Evolutionary conservation across 805 yeast genomes (phyloP).

Genomic region (Ogataea ganodermae): DNA sequence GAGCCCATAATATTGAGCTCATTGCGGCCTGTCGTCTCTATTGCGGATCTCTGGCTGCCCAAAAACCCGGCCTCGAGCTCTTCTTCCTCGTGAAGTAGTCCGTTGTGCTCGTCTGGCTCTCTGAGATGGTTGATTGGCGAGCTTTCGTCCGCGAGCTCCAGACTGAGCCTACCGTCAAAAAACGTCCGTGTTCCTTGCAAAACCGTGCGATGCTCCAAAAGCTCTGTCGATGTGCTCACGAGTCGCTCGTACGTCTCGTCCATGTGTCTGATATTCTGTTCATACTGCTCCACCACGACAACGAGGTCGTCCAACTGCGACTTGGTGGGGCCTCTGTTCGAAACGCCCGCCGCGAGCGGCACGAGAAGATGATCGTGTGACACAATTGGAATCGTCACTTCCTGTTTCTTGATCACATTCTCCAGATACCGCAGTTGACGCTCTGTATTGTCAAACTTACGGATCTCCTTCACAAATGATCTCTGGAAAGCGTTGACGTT

Average conservation of each 20-base stretch:
- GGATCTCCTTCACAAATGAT: conserved; percentile 83
- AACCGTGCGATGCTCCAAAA: conserved; percentile 72
- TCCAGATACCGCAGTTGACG: conserved; percentile 71
- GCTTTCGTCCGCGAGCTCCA: conserved; percentile 33
- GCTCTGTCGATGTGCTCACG: conserved; percentile 53
- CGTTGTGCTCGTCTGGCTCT: conserved; percentile 28
- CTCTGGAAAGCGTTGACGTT: conserved; percentile 86
- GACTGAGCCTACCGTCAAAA: conserved; percentile 35
- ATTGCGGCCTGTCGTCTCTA: conserved; percentile 34
- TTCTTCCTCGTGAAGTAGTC: conserved; percentile 27
- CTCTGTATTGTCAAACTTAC: conserved; percentile 82
- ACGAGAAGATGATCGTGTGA: conserved; percentile 30
- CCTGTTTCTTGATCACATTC: conserved; percentile 51
- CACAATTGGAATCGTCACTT: conserved; percentile 35
- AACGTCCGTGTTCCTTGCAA: conserved; percentile 38
- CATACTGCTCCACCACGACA: conserved; percentile 60
- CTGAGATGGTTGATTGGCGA: conserved; percentile 31
- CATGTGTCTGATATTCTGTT: conserved; percentile 69
- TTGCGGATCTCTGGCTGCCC: conserved; percentile 4
- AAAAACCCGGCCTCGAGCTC: conserved; percentile 24
- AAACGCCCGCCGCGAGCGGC: conserved; percentile 19
- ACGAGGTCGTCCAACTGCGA: conserved; percentile 74
- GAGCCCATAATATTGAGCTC: conserved; percentile 38
- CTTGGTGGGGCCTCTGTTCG: conserved; percentile 35
- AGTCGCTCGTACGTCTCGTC: conserved; percentile 67